Base-by-base conservation (phyloP, 108 stramenopile genomes). In the Chaetoceros muelleri region DNA sequence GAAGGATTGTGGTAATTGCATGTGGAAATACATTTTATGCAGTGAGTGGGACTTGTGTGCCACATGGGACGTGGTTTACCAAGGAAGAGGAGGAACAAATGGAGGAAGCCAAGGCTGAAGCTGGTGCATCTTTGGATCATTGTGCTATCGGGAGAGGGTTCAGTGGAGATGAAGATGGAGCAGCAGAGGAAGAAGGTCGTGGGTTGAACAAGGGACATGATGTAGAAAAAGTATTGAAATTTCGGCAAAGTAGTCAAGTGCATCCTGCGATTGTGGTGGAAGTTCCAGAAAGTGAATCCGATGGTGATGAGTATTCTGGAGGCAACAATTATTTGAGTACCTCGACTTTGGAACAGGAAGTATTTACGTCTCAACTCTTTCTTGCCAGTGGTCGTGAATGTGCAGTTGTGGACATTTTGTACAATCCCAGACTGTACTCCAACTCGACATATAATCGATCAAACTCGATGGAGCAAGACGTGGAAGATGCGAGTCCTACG, bases 371-470 rank as follows among this genome's bases (percentile, higher is more conserved):
- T 0, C 60, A 51, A 17, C 46, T 88, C 0, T 66, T 92, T 27
- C 58, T 84, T 34, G 82, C 84, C 8, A 82, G 72, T 61, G 86
- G 90, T 23, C 62, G 86, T 27, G 85, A 87, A 60, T 87, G 85
- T 57, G 76, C 90, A 22, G 65, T 74, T 5, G 73, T 92, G 22
- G 89, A 87, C 19, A 64, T 75, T 52, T 29, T 77, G 17, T 67
- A 74, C 53, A 53, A 34, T 21, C 22, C 17, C 21, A 25, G 57
- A 21, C 23, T 16, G 20, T 46, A 34, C 55, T 44, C 13, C 2
- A 29, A 18, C 34, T 59, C 21, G 24, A 30, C 3, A 3, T 3
- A 26, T 25, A 19, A 30, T 7, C 3, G 18, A 54, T 17, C 34
- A 40, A 13, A 10, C 5, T 13, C 13, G 34, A 40, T 5, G 5